These are phyloP conservation scores for Piromyces sp. DNA, from an alignment of 192 early-diverging fungal genomes.

Conservation along the genomic window DNA sequence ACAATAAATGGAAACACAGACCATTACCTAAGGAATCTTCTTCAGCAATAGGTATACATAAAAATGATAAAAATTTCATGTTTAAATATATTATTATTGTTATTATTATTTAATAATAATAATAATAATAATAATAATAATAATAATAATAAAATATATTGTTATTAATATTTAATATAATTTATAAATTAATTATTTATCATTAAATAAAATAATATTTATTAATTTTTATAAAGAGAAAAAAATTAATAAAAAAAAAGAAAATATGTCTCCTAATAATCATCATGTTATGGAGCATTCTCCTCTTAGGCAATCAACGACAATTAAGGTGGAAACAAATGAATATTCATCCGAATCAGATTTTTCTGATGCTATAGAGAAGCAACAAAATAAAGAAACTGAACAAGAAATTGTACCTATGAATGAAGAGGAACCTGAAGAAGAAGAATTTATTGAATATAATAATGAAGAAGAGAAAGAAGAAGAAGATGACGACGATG, in stretches of 20 bases:
- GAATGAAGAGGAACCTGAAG: constrained; percentile 2
- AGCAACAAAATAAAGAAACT: constrained; percentile 4
- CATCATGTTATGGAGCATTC: background rate
- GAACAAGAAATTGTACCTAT: constrained; percentile 8
- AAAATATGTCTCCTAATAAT: background rate
- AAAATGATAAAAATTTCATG: no score
- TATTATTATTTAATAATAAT: no score
- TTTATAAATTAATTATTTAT: no score
- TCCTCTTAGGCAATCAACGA: background rate
- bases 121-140: no score
- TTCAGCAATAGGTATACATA: background rate
- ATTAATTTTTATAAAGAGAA: background rate
- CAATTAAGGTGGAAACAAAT: background rate
- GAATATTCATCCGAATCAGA: constrained; percentile 3
- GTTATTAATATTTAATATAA: no score
- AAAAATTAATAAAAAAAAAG: background rate
- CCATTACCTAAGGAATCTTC: constrained; percentile 4
- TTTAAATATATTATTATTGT: no score
- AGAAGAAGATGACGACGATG: constrained; percentile 11
- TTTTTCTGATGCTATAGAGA: background rate
- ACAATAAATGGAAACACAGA: constrained; percentile 48
- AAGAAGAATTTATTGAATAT: background rate
- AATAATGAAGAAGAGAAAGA: constrained; percentile 8
- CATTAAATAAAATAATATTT: no score
- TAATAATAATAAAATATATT: no score